phyloP scores from a whole-genome alignment of 192 early-diverging fungal species.

The Rhizoclosmatium sp. region DNA sequence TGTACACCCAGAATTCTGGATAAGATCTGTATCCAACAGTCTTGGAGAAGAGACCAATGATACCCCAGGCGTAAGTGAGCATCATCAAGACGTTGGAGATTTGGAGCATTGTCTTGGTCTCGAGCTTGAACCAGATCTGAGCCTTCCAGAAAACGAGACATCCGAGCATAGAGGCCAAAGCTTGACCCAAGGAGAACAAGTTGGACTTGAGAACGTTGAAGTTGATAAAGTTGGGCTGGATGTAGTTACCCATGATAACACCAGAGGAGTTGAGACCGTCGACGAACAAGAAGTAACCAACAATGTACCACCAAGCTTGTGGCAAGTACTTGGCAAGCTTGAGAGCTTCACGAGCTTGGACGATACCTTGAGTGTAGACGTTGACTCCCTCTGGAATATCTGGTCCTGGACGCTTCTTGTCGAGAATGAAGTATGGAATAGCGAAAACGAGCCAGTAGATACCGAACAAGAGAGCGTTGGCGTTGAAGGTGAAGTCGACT shows the following conservation, averaged over 20 bases:
- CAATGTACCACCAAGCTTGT: slow-evolving; percentile 48
- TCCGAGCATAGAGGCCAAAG: slow-evolving; percentile 46
- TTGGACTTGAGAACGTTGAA: slow-evolving; percentile 37
- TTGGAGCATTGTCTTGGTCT: slow-evolving; percentile 50
- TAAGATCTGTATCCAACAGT: slow-evolving; percentile 33
- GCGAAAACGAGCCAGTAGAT: slow-evolving; percentile 48
- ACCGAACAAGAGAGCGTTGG: slow-evolving; percentile 37
- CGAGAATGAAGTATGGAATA: slow-evolving; percentile 48
- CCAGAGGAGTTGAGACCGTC: slow-evolving; percentile 46
- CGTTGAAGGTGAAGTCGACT: slow-evolving; percentile 27
- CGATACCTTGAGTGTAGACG: slow-evolving; percentile 43
- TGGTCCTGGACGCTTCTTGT: slow-evolving; percentile 51
- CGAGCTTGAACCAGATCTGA: slow-evolving; percentile 43
- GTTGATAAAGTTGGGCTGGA: slow-evolving; percentile 40
- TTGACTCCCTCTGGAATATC: slow-evolving; percentile 44
- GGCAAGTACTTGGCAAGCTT: slow-evolving; percentile 45
- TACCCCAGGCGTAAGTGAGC: slow-evolving; percentile 46
- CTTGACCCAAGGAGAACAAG: slow-evolving; percentile 42
- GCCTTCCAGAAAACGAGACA: slow-evolving; percentile 48
- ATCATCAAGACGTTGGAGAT: slow-evolving; percentile 44
- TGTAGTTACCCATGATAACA: slow-evolving; percentile 35
- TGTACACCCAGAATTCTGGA: slow-evolving; percentile 40
- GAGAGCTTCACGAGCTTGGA: slow-evolving; percentile 23
- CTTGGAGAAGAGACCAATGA: slow-evolving; percentile 40
- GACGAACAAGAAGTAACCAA: slow-evolving; percentile 50